These are phyloP conservation scores for Boletus tomentosulus DNA, from an alignment of 768 basidiomycete genomes.

Conservation along the genomic window DNA sequence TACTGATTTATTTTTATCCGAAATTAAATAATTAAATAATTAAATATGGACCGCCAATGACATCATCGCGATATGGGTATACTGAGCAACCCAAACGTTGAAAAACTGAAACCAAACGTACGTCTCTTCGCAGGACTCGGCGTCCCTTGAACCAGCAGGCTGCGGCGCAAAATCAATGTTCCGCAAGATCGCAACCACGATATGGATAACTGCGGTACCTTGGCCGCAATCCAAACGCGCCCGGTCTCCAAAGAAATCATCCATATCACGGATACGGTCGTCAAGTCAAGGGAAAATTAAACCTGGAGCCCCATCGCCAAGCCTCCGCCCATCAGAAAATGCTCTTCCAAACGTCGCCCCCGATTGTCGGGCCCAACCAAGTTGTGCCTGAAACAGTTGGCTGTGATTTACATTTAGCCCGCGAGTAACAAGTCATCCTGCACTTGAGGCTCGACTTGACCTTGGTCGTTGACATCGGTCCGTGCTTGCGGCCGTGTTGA, in stretches of 20 bases:
- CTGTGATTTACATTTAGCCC: constrained; percentile 21
- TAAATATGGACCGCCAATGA: not conserved
- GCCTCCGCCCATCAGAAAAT: constrained; percentile 2
- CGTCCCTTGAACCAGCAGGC: not conserved
- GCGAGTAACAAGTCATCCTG: too few relatives aligned
- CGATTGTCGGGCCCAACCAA: not conserved
- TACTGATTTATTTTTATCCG: not conserved
- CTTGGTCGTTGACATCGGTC: too few relatives aligned
- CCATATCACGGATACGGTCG: not conserved
- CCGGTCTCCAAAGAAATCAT: too few relatives aligned
- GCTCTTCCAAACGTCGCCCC: not conserved
- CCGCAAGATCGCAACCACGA: not conserved
- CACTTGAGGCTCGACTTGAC: too few relatives aligned
- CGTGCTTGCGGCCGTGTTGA: not conserved
- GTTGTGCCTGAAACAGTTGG: constrained; percentile 11
- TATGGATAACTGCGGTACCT: too few relatives aligned
- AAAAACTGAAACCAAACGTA: not conserved
- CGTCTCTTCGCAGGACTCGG: not conserved
- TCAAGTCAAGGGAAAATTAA: constrained; percentile 2
- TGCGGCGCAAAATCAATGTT: not conserved
- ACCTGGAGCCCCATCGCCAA: constrained; percentile 6
- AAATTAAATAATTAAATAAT: constrained; percentile 12
- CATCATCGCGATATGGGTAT: not conserved
- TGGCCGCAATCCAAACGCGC: not conserved
- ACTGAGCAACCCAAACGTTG: too few relatives aligned